Percentiles rank a stretch among this genome's conserved stretches.
phyloP scores from a whole-genome alignment of 2,329 filamentous ascomycete genomes.

The Fusarium sublunatum region DNA sequence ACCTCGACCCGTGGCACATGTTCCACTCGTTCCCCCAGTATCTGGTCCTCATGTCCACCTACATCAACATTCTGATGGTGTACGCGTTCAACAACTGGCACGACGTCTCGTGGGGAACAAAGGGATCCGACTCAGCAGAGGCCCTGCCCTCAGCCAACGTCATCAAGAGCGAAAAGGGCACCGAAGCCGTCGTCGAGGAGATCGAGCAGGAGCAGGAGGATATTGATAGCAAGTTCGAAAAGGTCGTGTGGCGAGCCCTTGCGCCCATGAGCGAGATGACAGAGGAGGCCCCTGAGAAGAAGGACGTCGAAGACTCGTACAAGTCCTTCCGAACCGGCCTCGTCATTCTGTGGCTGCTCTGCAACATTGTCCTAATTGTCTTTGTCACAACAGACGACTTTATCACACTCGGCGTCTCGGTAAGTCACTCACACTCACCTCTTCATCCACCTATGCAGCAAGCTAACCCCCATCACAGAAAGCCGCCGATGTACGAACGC shows the following conservation, averaged over 20 bases:
- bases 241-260: slow-evolving; percentile 42
- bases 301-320: slow-evolving; percentile 41
- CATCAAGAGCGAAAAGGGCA: slow-evolving; percentile 37
- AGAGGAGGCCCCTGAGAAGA: slow-evolving; percentile 38
- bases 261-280: slow-evolving; percentile 39
- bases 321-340: slow-evolving; percentile 44
- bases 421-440: slow-evolving; percentile 5
- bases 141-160: slow-evolving; percentile 39
- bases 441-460: background rate
- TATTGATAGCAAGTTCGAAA: slow-evolving; percentile 43
- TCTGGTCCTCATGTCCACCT: slow-evolving; percentile 43
- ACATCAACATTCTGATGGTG: slow-evolving; percentile 45
- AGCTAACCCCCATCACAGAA: slow-evolving; percentile 29
- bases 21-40: slow-evolving; percentile 45
- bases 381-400: slow-evolving; percentile 43
- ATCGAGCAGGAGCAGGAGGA: slow-evolving; percentile 42
- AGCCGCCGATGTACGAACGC: slow-evolving; percentile 35
- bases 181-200: slow-evolving; percentile 40
- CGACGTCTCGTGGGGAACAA: slow-evolving; percentile 43
- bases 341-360: slow-evolving; percentile 42
- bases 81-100: slow-evolving; percentile 46
- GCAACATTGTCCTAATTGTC: slow-evolving; percentile 43
- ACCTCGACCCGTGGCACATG: slow-evolving; percentile 46
- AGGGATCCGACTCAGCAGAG: slow-evolving; percentile 39
- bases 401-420: slow-evolving; percentile 35